Conservation (phyloP, 805 yeast species). For the Candida taoyuanica region DNA sequence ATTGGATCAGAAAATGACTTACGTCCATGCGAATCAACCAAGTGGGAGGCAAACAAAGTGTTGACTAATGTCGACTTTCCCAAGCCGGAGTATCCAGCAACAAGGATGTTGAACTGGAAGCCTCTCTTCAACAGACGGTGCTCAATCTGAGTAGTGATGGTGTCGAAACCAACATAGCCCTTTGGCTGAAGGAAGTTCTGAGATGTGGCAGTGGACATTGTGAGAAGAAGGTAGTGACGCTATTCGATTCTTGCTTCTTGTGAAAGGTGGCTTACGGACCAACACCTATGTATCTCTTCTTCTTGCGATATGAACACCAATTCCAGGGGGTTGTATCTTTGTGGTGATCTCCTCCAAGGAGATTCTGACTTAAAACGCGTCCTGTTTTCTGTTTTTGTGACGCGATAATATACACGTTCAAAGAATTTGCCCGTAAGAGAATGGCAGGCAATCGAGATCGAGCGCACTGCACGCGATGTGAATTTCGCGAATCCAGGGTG, state of each 20-base stretch:
- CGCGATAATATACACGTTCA: constrained; percentile 1
- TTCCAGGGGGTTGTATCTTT: background rate
- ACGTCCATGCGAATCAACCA: constrained; percentile 73
- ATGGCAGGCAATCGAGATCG: too few species aligned
- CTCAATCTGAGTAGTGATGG: constrained; percentile 94
- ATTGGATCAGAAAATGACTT: constrained; percentile 63
- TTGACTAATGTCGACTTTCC: constrained; percentile 92
- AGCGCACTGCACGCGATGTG: too few species aligned
- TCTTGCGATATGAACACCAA: background rate
- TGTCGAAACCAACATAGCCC: constrained; percentile 91
- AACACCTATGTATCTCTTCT: too few species aligned
- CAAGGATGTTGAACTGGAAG: constrained; percentile 90
- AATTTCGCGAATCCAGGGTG: background rate
- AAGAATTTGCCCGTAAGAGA: background rate
- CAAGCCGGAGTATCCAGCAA: constrained; percentile 89
- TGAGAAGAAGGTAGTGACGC: background rate
- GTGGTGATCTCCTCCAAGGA: constrained; percentile 4
- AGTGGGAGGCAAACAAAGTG: constrained; percentile 80
- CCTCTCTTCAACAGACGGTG: constrained; percentile 88
- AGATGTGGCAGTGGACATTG: constrained; percentile 12
- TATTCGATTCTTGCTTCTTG: background rate
- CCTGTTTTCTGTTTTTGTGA: constrained; percentile 6
- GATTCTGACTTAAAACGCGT: constrained; percentile 22
- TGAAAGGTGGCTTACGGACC: too few species aligned
- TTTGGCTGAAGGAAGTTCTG: constrained; percentile 43